Evolutionary conservation across 176 grass and related monocot genomes (phyloP).

Genomic region (maize (Zea mays)): DNA sequence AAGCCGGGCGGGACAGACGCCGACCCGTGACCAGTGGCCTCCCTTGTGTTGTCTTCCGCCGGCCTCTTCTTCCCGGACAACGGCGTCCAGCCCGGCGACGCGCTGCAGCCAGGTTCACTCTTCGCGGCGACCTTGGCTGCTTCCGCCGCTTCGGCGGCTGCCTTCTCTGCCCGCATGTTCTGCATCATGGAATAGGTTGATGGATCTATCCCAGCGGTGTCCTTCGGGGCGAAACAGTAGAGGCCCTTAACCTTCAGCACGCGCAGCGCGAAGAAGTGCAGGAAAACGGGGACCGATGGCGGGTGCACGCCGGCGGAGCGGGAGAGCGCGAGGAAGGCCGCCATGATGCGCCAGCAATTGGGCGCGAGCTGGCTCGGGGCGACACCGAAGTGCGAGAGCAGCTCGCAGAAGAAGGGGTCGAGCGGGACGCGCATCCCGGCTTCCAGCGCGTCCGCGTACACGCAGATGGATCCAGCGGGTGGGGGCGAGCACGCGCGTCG

Average conservation of each 20-base stretch:
- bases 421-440: slow-evolving; percentile 24
- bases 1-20: neutral
- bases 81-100: neutral
- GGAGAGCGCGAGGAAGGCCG: slow-evolving; percentile 24
- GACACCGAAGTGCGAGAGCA: slow-evolving; percentile 17
- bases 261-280: neutral
- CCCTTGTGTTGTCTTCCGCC: neutral
- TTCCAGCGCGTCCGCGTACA: neutral
- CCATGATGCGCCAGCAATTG: slow-evolving; percentile 32
- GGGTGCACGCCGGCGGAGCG: neutral
- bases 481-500: neutral
- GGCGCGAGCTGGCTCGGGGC: slow-evolving; percentile 32
- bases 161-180: neutral
- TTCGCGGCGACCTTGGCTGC: neutral
- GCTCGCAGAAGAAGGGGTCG: neutral
- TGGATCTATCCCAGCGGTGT: neutral
- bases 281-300: slow-evolving; percentile 15
- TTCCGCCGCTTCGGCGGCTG: neutral
- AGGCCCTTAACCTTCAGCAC: neutral
- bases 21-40: neutral
- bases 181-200: neutral
- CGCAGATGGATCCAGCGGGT: neutral
- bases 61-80: slow-evolving; percentile 22
- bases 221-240: neutral
- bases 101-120: neutral